These are phyloP conservation scores for Echinochloa phyllopogon DNA, from an alignment of 176 grass and related monocot genomes.

Conservation along the genomic window DNA sequence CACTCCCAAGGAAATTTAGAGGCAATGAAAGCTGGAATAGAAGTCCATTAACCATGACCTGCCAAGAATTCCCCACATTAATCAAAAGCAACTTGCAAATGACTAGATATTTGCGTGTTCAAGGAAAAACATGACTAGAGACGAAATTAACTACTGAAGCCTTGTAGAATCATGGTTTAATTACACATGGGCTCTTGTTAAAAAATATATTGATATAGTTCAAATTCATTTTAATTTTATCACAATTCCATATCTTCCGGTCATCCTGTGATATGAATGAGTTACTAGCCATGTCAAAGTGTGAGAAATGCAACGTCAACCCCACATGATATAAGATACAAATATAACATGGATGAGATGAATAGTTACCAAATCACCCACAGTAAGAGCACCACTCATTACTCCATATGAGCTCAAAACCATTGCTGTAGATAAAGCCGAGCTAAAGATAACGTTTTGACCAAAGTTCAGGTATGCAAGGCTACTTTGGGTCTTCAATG, in stretches of 20 bases:
- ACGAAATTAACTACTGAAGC: constrained; percentile 14
- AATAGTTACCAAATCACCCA: constrained; percentile 94
- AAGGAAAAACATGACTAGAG: neutral
- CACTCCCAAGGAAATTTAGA: constrained; percentile 98
- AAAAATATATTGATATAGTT: constrained; percentile 1
- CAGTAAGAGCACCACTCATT: constrained; percentile 94
- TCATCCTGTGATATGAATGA: constrained; percentile 24
- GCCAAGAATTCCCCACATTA: constrained; percentile 43
- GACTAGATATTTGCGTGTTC: neutral
- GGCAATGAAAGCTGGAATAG: constrained; percentile 96
- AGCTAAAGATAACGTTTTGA: constrained; percentile 95
- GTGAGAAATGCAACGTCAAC: constrained; percentile 29
- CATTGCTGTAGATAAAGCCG: constrained; percentile 89
- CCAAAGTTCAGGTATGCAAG: constrained; percentile 96
- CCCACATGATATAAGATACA: neutral
- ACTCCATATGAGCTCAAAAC: constrained; percentile 97
- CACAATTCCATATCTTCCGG: constrained; percentile 20
- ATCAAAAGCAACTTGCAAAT: constrained; percentile 35
- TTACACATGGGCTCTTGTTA: neutral
- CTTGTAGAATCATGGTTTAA: constrained; percentile 32
- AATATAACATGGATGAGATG: constrained; percentile 32
- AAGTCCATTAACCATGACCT: constrained; percentile 99
- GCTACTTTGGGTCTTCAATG: constrained; percentile 94
- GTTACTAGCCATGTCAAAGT: constrained; percentile 7
- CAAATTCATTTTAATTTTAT: constrained; percentile 7